These are phyloP conservation scores for Nothopassalora personata DNA, from an alignment of 2,329 filamentous ascomycete genomes.

Conservation along the genomic window DNA sequence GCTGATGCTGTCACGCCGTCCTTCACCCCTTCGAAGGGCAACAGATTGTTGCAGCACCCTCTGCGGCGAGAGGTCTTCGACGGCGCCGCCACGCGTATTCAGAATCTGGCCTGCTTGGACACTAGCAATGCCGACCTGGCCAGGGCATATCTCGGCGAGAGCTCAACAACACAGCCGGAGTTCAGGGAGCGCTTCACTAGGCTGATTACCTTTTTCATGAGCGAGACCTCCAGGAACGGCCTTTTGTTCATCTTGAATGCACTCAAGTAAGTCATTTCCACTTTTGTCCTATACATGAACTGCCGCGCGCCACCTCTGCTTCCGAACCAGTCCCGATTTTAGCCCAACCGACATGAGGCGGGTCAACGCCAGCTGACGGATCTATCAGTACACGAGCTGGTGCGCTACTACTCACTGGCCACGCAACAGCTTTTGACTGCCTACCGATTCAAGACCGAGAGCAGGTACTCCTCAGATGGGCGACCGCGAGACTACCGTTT, in stretches of 20 bases:
- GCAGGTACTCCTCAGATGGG: constrained; percentile 59
- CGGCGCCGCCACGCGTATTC: constrained; percentile 52
- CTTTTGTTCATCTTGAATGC: constrained; percentile 49
- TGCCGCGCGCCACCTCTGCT: background rate
- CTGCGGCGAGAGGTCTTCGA: constrained; percentile 29
- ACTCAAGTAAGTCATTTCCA: constrained; percentile 43
- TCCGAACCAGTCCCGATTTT: constrained; percentile 16
- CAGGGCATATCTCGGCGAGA: constrained; percentile 29
- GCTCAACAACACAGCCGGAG: constrained; percentile 41
- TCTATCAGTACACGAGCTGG: constrained; percentile 54
- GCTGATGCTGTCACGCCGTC: constrained; percentile 55
- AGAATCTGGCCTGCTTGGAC: constrained; percentile 33
- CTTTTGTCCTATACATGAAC: background rate
- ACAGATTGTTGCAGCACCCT: constrained; percentile 25
- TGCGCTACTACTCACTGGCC: constrained; percentile 62
- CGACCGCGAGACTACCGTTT: constrained; percentile 50
- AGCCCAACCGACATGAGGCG: constrained; percentile 14
- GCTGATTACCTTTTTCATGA: constrained; percentile 46
- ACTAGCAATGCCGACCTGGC: constrained; percentile 37
- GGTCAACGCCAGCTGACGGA: constrained; percentile 13
- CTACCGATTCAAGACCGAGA: constrained; percentile 59
- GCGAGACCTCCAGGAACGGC: constrained; percentile 44
- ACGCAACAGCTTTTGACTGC: constrained; percentile 55
- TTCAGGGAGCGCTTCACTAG: constrained; percentile 51
- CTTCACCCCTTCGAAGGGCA: constrained; percentile 7